Percentiles rank a stretch among this genome's conserved stretches.
phyloP scores from a whole-genome alignment of 2,329 filamentous ascomycete genomes.

The Fusarium secorum region DNA sequence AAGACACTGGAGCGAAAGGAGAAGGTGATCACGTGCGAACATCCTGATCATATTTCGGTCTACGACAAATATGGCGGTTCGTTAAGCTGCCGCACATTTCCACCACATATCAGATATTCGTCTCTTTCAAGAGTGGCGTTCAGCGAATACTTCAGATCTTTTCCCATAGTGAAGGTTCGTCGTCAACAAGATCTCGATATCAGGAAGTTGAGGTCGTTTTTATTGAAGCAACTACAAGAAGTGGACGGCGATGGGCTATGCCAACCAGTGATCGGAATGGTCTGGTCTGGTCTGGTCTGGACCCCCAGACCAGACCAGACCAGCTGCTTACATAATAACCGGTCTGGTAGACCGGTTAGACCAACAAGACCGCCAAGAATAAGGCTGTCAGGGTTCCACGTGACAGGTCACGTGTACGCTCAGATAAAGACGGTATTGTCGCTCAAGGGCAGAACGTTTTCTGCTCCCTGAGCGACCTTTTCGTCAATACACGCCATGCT shows the following conservation, averaged over 20 bases:
- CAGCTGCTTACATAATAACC: no score
- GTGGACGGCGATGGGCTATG: neutral
- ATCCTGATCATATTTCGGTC: neutral
- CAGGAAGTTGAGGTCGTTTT: accelerated
- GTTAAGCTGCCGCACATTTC: accelerated
- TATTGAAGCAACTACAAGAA: neutral
- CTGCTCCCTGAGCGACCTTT: no score
- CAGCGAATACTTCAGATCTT: accelerated
- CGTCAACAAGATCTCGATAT: neutral
- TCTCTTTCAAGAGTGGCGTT: accelerated
- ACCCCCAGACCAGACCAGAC: no score
- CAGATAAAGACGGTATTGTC: no score
- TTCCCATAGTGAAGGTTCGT: neutral
- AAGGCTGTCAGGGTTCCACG: no score
- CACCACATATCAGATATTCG: accelerated
- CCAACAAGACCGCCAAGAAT: no score
- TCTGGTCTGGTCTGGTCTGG: no score
- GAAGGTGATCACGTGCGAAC: accelerated
- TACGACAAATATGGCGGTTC: accelerated
- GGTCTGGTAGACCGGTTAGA: no score
- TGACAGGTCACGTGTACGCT: no score
- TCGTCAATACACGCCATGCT: no score
- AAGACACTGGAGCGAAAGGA: accelerated
- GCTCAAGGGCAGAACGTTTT: no score
- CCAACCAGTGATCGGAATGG: no score